Conservation (phyloP, 345 rosid species). For the Pugionium cornutum region DNA sequence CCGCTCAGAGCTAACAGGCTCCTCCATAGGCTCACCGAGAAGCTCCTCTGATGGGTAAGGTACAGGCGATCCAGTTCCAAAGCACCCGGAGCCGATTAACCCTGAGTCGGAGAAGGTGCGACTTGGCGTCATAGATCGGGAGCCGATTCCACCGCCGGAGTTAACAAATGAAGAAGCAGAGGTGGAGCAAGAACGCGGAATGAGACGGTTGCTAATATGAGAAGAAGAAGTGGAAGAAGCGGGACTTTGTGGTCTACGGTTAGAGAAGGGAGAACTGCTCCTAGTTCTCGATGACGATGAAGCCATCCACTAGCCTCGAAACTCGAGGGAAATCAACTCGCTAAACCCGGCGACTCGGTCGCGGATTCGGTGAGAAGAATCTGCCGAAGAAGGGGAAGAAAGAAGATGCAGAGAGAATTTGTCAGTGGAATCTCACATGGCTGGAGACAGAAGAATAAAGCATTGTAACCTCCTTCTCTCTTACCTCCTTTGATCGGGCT, state of each 20-base stretch:
- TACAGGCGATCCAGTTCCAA: slow-evolving; percentile 50
- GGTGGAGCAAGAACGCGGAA: slow-evolving; percentile 79
- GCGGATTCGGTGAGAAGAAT: slow-evolving; percentile 29
- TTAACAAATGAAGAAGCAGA: slow-evolving; percentile 57
- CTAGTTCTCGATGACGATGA: slow-evolving; percentile 84
- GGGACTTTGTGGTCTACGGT: slow-evolving; percentile 72
- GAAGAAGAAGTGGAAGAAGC: slow-evolving; percentile 76
- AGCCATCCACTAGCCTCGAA: slow-evolving; percentile 49
- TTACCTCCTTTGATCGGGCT: slow-evolving; percentile 5
- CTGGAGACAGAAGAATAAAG: slow-evolving; percentile 56
- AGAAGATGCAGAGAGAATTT: slow-evolving; percentile 50
- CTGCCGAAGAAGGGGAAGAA: background rate
- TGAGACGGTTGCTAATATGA: slow-evolving; percentile 45
- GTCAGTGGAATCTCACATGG: slow-evolving; percentile 89
- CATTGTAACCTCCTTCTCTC: slow-evolving; percentile 12
- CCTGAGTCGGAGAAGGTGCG: slow-evolving; percentile 65
- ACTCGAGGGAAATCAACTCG: slow-evolving; percentile 43
- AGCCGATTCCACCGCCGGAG: slow-evolving; percentile 47
- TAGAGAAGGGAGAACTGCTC: slow-evolving; percentile 79
- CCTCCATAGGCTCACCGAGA: slow-evolving; percentile 63
- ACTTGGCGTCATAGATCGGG: slow-evolving; percentile 84
- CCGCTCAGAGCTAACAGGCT: slow-evolving; percentile 58
- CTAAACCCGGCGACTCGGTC: slow-evolving; percentile 44
- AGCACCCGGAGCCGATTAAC: slow-evolving; percentile 45
- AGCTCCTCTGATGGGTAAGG: slow-evolving; percentile 70